Evolutionary conservation across 257 asterid genomes (phyloP).

Genomic region (Ilex asprella): DNA sequence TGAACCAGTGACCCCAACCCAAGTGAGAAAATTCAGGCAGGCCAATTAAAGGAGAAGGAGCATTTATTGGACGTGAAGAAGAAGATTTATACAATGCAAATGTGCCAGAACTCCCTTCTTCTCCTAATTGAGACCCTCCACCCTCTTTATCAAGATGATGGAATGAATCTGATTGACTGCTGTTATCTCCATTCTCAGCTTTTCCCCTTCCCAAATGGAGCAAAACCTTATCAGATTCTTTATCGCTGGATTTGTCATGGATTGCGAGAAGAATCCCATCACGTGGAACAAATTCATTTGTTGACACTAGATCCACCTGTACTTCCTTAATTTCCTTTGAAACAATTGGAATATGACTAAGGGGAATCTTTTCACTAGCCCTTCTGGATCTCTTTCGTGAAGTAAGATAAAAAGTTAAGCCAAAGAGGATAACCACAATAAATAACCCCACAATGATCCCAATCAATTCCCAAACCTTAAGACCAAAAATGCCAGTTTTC

Average conservation of each 20-base stretch:
- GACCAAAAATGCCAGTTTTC: conserved; percentile 52
- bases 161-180: conserved; percentile 67
- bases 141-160: conserved; percentile 59
- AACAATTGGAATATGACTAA: conserved; percentile 63
- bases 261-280: conserved; percentile 83
- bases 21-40: conserved; percentile 87
- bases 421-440: conserved; percentile 63
- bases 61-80: conserved; percentile 54
- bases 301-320: conserved; percentile 71
- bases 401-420: conserved; percentile 55
- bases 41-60: conserved; percentile 85
- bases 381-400: conserved; percentile 60
- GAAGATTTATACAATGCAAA: conserved; percentile 44
- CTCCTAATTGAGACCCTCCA: conserved; percentile 75
- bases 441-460: conserved; percentile 72
- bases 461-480: conserved; percentile 87
- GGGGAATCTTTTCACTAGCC: conserved; percentile 44
- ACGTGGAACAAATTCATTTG: conserved; percentile 50
- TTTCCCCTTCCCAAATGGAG: conserved; percentile 70
- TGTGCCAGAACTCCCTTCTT: conserved; percentile 74
- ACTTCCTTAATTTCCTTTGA: conserved; percentile 93
- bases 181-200: conserved; percentile 39
- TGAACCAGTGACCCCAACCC: conserved; percentile 99
- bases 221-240: conserved; percentile 70
- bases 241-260: conserved; percentile 66